Evolutionary conservation across 495 filamentous ascomycete genomes (phyloP), one percentile per base, ranked within the genome.

Genomic region (Glonium stellatum): DNA sequence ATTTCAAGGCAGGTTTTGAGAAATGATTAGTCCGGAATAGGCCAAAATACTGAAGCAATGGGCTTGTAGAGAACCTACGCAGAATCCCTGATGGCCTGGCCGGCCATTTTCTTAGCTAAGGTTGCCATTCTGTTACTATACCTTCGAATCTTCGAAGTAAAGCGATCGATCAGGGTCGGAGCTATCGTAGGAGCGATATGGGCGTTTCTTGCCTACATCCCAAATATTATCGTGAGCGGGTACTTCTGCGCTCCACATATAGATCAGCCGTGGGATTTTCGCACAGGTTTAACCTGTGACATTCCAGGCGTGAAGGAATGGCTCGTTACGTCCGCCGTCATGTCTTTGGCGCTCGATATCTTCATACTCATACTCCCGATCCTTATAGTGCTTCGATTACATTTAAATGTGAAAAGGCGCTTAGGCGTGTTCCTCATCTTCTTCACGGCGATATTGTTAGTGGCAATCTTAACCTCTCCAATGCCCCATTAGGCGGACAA

Each of bases 151-250:
- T 31, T 31, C 27, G 27, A 31, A 3, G 6, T 31, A 31, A 31
- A 31, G 27, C 27, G 6, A 31, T 31, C 27, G 6, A 31, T 31
- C 27, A 21, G 1, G 15, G 21, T 57, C 25, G 22, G 39, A 46
- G 55, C 61, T 2, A 63, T 62, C 50, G 19, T 61, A 5, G 56
- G 56, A 27, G 61, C 63, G 13, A 25, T 60, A 5, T 63, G 56
- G 36, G 35, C 46, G 0, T 42, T 57, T 46, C 39, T 66, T 4
- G 60, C 57, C 12, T 63, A 66, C 34, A 31, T 59, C n/a, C 57
- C 57, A 23, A 59, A 52, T 31, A 53, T 53, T 13, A 25, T 35
- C 31, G 57, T 52, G 18, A 42, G 34, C 21, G 49, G 57, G 22
- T 59, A 59, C 41, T 59, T 36, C 19, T 59, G 57, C 42, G 37